Base-by-base conservation (phyloP, 495 filamentous ascomycete genomes). In the Trichoderma gamsii region DNA sequence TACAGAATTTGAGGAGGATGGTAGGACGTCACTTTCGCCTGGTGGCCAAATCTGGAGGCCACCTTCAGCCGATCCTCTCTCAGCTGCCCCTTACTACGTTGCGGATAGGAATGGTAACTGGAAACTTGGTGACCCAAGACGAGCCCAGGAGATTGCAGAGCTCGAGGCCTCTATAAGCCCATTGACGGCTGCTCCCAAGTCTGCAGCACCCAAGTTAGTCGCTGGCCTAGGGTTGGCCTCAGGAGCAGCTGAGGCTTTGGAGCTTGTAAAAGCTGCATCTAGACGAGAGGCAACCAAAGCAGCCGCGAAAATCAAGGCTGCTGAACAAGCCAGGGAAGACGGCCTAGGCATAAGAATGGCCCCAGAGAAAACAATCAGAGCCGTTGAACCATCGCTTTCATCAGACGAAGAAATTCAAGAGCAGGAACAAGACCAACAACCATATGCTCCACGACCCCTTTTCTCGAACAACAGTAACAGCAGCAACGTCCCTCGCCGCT, bases 1-100 rank as follows among this genome's bases (percentile, higher is more conserved):
- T 13, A 81, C 82, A 21, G 80, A 82, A 56, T 80, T 81, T 71
- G 82, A 81, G 9, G 82, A 79, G 63, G 82, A 83, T 69, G 79
- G 77, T 13, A 72, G 73, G 15, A 66, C 73, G 15, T 73, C 73
- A 44, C 15, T 66, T 18, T 66, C 65, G 3, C 65, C 65, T 1
- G 41, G 25, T 11, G 71, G 67, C 4, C 72, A 71, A 44, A 72
- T 80, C 41, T 82, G 79, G 80, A 73, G 79, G 9, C 80, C 79
- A 8, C 76, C 79, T 15, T 71, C 75, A 23, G 73, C 69, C 5
- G 41, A 44, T 13, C 77, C 79, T 8, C 71, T 72, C 13, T 78
- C 79, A 1, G 79, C 79, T 15, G 74, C 75, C 3, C 73, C 78
- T 1, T 72, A 75, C 35, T 82, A 78, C 51, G 74, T 79, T 66